These are phyloP conservation scores for Thraustochytrium striatum DNA, from an alignment of 352 stramenopile genomes.

Conservation along the genomic window DNA sequence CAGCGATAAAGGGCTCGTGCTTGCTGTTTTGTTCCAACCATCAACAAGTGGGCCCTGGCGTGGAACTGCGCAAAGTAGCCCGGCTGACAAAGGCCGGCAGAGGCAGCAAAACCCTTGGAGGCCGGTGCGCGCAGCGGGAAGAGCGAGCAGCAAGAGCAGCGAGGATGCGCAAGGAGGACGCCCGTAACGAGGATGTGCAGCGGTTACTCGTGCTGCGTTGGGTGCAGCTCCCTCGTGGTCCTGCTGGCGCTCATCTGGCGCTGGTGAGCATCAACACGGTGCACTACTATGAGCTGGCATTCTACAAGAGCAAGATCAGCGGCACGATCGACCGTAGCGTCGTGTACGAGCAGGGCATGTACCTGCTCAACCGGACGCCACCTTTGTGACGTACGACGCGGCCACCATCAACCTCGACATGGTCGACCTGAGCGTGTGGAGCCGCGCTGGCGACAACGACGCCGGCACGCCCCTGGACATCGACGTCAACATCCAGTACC, in stretches of 20 bases:
- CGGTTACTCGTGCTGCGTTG: background rate
- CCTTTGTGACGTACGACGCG: background rate
- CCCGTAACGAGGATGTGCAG: no score
- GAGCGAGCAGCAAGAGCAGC: no score
- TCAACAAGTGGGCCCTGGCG: no score
- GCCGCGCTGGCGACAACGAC: background rate
- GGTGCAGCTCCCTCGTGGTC: background rate
- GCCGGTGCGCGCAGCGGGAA: no score
- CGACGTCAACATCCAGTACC: background rate
- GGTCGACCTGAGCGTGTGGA: background rate
- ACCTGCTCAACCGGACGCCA: background rate
- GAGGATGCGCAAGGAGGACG: no score
- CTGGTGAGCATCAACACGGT: background rate
- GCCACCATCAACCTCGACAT: background rate
- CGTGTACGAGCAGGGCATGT: background rate
- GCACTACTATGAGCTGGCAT: background rate
- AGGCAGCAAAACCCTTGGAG: no score
- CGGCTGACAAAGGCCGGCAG: no score
- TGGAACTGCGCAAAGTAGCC: no score
- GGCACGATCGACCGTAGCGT: background rate
- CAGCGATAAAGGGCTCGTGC: no score
- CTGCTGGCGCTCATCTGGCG: background rate
- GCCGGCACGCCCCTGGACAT: constrained; percentile 6
- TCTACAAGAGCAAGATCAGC: background rate
- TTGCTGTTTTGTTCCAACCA: no score